These are phyloP conservation scores for Penicillium palitans DNA, from an alignment of 2,329 filamentous ascomycete genomes.

Conservation along the genomic window DNA sequence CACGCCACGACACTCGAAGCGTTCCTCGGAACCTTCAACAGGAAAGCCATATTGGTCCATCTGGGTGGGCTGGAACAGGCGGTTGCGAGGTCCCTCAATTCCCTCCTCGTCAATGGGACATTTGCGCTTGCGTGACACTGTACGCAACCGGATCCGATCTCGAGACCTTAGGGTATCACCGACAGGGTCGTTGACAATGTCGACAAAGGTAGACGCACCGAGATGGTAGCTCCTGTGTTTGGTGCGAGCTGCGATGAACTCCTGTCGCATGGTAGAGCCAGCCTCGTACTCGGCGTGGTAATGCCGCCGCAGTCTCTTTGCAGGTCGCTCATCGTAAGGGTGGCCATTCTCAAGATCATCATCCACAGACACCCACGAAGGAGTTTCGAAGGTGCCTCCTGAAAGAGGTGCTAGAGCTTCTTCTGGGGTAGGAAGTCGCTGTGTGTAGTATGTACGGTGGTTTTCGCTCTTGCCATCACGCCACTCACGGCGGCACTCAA, in stretches of 20 bases:
- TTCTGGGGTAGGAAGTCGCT: conserved; percentile 37
- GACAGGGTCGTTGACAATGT: conserved; percentile 45
- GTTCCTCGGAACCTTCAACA: conserved; percentile 40
- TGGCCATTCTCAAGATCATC: conserved; percentile 19
- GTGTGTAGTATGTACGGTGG: conserved; percentile 65
- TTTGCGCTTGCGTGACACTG: conserved; percentile 46
- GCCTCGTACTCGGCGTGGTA: conserved; percentile 44
- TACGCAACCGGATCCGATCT: conserved; percentile 45
- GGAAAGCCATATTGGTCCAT: conserved; percentile 26
- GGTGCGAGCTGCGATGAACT: conserved; percentile 48
- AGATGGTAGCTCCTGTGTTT: conserved; percentile 47
- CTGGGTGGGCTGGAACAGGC: conserved; percentile 34
- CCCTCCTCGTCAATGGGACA: conserved; percentile 39
- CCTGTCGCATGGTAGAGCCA: conserved; percentile 27
- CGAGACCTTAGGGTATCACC: conserved; percentile 30
- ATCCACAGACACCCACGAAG: background rate
- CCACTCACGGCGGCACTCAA: conserved; percentile 72
- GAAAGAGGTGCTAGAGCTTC: conserved; percentile 19
- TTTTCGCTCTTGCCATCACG: conserved; percentile 57
- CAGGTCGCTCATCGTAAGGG: conserved; percentile 38
- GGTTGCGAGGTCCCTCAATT: conserved; percentile 24
- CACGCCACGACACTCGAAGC: conserved; percentile 41
- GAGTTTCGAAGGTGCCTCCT: background rate
- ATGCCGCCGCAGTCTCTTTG: conserved; percentile 40
- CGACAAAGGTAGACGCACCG: conserved; percentile 44